Conservation (phyloP, 2,329 filamentous ascomycete genomes). For the Penicillium sp. region DNA sequence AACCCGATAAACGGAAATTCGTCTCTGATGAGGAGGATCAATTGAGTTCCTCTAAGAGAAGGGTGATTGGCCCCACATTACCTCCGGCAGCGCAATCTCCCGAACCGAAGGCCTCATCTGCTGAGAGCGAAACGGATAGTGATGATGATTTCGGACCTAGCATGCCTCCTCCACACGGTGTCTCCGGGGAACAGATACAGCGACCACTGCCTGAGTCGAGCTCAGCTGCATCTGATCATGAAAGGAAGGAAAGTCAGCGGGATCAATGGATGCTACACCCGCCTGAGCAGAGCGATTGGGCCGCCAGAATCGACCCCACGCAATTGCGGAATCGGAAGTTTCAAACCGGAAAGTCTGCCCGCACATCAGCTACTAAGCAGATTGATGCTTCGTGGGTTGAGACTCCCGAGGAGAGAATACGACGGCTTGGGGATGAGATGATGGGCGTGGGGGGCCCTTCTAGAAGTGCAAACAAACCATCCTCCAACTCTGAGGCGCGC, state of each 20-base stretch:
- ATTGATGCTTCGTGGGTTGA: constrained; percentile 77
- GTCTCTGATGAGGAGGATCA: constrained; percentile 1
- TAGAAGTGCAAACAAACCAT: constrained; percentile 4
- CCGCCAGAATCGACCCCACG: constrained; percentile 73
- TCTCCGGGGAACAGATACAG: neutral
- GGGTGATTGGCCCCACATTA: constrained; percentile 56
- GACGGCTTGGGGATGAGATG: constrained; percentile 76
- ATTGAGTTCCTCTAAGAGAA: constrained; percentile 31
- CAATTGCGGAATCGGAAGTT: constrained; percentile 82
- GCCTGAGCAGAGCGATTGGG: constrained; percentile 55
- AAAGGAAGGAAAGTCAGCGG: constrained; percentile 54
- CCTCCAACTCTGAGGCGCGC: neutral
- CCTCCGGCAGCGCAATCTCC: constrained; percentile 48
- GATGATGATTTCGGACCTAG: constrained; percentile 47
- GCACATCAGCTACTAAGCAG: constrained; percentile 36
- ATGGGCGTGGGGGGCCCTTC: constrained; percentile 62
- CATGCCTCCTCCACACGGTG: constrained; percentile 32
- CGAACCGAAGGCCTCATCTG: neutral
- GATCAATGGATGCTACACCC: constrained; percentile 84
- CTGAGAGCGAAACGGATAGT: constrained; percentile 23
- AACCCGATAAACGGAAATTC: constrained; percentile 24
- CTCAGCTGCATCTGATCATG: constrained; percentile 7
- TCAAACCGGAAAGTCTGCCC: constrained; percentile 64
- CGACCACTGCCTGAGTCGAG: neutral
- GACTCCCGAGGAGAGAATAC: constrained; percentile 82